Evolutionary conservation across 1,139 yeast species (phyloP).

Genomic region (Blastobotrys apis): DNA sequence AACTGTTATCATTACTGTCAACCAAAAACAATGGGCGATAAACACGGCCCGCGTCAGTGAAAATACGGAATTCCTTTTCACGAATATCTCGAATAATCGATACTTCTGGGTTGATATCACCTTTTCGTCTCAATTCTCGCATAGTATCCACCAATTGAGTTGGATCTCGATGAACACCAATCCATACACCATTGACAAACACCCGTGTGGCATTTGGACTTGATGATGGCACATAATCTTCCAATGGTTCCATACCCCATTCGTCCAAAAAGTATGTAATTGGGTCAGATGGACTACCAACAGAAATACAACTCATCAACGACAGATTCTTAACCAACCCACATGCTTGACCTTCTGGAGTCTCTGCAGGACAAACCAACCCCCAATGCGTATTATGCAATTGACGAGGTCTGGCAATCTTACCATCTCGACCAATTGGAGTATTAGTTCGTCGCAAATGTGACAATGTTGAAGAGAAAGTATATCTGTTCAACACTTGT

Average conservation of each 20-base stretch:
- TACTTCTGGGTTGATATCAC: slow-evolving; percentile 94
- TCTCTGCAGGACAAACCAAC: slow-evolving; percentile 97
- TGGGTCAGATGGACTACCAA: slow-evolving; percentile 96
- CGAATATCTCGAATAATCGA: slow-evolving; percentile 95
- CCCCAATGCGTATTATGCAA: slow-evolving; percentile 99
- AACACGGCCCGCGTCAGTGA: slow-evolving; percentile 98
- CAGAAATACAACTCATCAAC: slow-evolving; percentile 95
- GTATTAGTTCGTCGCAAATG: slow-evolving; percentile 98
- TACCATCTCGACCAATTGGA: slow-evolving; percentile 98
- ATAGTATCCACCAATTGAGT: slow-evolving; percentile 84
- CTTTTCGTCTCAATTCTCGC: slow-evolving; percentile 88
- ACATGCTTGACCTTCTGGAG: slow-evolving; percentile 99
- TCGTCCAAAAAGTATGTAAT: slow-evolving; percentile 90
- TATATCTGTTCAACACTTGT: slow-evolving; percentile 95
- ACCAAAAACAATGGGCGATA: slow-evolving; percentile 92
- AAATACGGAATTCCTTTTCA: slow-evolving; percentile 90
- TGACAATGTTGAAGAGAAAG: slow-evolving; percentile 93
- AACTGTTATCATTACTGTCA: slow-evolving; percentile 69
- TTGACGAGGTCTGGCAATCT: slow-evolving; percentile 97
- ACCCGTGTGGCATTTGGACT: slow-evolving; percentile 91
- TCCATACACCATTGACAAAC: slow-evolving; percentile 98
- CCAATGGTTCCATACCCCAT: slow-evolving; percentile 99
- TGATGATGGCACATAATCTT: slow-evolving; percentile 91
- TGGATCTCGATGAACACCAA: slow-evolving; percentile 97
- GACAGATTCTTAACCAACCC: slow-evolving; percentile 96